Evolutionary conservation across 2,329 filamentous ascomycete species (phyloP), one percentile per base, ranked within the genome.

Genomic region (Aspergillus amoenus): DNA sequence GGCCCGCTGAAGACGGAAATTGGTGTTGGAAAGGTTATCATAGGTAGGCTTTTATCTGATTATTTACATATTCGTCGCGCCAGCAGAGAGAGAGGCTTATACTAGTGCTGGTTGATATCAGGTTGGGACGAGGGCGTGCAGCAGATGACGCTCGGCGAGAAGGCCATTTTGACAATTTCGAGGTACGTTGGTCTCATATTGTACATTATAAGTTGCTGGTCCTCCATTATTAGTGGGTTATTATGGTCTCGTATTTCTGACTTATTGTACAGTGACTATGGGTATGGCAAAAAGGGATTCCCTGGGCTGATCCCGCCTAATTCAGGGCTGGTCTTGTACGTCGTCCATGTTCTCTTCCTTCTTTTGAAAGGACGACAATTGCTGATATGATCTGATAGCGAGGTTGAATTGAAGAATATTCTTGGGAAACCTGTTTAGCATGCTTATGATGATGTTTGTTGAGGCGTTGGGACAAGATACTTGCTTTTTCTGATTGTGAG

Each of bases 121-220:
- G 90, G 86, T 66, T 95, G 85, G 91, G 92, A 91, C 70, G 87
- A 96, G 78, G 93, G 89, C 64, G 92, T 97, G 52, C 78, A 81
- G 49, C 81, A 85, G 71, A 97, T 99, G 93, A 88, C 88, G 72
- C 81, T 96, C 58, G 93, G 93, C 73, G 93, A 97, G 84, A 93
- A 90, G 81, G 88, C 91, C 53, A 90, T 85, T 51, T 82, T 99
- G 63, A 88, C 87, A 65, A 97, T 97, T 72, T 84, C 87, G 62
- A 82, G 84, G 88, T 92, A 82, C 75, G 83, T 70, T 59, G 27
- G 8, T 30, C 55, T 21, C 40, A 24, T 17, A 18, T n/a, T 9
- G 17, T 32, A 45, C 18, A 12, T 27, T 39, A 34, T 39, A 48
- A 5, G 27, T 11, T 22, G 5, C 27, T 30, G 3, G 1, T 30